Evolutionary conservation across 352 stramenopile genomes (phyloP), one percentile per base, ranked within the genome.

Genomic region (Blastocystis sp.): DNA sequence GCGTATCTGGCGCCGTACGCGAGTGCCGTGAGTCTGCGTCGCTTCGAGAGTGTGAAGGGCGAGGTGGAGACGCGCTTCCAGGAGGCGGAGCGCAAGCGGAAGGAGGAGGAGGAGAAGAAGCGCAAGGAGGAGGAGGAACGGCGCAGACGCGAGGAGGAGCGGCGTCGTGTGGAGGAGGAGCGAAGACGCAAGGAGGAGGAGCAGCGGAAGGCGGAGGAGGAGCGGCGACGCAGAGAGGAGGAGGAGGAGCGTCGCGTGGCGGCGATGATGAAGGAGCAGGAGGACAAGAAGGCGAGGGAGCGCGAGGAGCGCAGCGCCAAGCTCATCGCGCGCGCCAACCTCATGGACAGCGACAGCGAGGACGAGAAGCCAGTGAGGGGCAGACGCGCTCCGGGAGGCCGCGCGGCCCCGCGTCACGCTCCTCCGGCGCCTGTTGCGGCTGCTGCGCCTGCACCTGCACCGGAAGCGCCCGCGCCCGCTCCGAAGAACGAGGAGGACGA

Each of bases 1-100:
- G 21, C 61, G 3, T 24, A 36, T 32, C 34, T 73, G 34, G 3
- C 29, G 6, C 16, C 18, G 2, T 73, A 36, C 61, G 61, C 29
- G 21, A 46, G 0, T 4, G 29, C 16, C 18, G 38, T 73, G 29
- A 40, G 27, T 18, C n/a, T 32, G 44, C 61, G 61, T 40, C 29
- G 61, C n/a, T 2, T 40, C n/a, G 61, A 46, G 34, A 40, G 14
- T 7, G 14, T 73, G 36, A 51, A 53, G 40, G 18, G 21, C 6
- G 61, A 46, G n/a, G 32, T 73, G 9, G 61, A 73, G 61, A 51
- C 42, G 61, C 61, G 61, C 18, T 73, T 51, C 34, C 32, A 73
- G 61, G 38, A 46, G 44, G 61, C 61, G 24, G 61, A 73, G 61
- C 21, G 18, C n/a, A 51, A 73, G 61, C 27, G 61, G n/a, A 21